Conservation (phyloP, 768 basidiomycete species). For the Russula sp. region DNA sequence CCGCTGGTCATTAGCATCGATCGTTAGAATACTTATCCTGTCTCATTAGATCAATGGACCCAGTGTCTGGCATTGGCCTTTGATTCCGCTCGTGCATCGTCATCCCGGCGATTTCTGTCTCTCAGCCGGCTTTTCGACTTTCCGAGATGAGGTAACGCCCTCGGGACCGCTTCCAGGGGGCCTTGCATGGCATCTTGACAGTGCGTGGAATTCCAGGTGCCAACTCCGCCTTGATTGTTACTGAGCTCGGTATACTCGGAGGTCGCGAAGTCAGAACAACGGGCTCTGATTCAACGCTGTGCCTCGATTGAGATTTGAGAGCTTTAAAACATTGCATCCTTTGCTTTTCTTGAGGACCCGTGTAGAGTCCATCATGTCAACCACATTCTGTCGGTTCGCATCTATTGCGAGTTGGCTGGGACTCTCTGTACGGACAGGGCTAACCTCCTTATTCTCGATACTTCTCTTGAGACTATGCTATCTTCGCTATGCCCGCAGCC, state of each 20-base stretch:
- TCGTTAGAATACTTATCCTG: conserved; percentile 28
- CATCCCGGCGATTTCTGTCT: conserved; percentile 17
- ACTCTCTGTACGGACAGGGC: neutral
- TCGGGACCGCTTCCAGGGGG: conserved; percentile 24
- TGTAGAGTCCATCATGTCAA: conserved; percentile 20
- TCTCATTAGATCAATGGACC: conserved; percentile 25
- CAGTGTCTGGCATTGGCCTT: conserved; percentile 9
- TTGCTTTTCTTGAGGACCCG: neutral
- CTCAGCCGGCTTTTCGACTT: conserved; percentile 16
- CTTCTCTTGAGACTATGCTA: conserved; percentile 6
- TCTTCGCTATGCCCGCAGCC: conserved; percentile 20
- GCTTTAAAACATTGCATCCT: conserved; percentile 12
- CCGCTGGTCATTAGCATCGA: conserved; percentile 25
- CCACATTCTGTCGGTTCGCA: neutral
- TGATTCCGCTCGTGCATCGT: conserved; percentile 4
- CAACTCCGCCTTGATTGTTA: conserved; percentile 18
- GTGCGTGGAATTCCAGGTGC: conserved; percentile 27
- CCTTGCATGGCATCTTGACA: conserved; percentile 19
- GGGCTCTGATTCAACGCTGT: conserved; percentile 17
- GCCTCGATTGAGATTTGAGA: conserved; percentile 8
- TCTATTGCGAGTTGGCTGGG: neutral
- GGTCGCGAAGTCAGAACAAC: conserved; percentile 9
- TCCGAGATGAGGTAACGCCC: conserved; percentile 24
- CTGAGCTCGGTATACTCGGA: conserved; percentile 13
- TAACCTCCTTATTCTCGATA: conserved; percentile 5